A percentile compares a stretch with the other conserved stretches of the same genome.
These are phyloP conservation scores for Cladobotryum mycophilum DNA, from an alignment of 2,329 filamentous ascomycete species.

Conservation along the genomic window DNA sequence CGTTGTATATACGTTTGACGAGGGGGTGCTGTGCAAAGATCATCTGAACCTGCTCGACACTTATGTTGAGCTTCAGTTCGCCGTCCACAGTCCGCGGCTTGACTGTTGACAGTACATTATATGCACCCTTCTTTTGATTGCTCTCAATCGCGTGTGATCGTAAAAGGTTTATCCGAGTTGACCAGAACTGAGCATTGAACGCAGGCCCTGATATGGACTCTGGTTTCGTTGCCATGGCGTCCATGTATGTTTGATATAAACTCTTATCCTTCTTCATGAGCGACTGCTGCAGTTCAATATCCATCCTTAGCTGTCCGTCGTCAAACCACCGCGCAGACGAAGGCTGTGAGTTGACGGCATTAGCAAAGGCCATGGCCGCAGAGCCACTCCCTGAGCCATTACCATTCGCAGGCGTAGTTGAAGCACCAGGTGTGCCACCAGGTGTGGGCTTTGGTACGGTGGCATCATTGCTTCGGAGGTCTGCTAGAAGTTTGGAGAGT, in stretches of 20 bases:
- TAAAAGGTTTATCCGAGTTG: slow-evolving; percentile 75
- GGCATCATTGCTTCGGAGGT: slow-evolving; percentile 52
- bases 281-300: slow-evolving; percentile 80
- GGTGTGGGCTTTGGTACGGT: slow-evolving; percentile 42
- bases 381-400: slow-evolving; percentile 42
- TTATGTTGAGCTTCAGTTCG: slow-evolving; percentile 74
- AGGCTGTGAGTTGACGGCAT: slow-evolving; percentile 51
- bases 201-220: slow-evolving; percentile 72
- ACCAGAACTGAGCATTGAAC: slow-evolving; percentile 94
- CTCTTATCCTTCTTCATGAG: slow-evolving; percentile 73
- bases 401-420: slow-evolving; percentile 23
- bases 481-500: slow-evolving; percentile 70
- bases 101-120: slow-evolving; percentile 88
- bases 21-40: slow-evolving; percentile 92
- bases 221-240: slow-evolving; percentile 76
- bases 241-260: slow-evolving; percentile 79
- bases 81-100: slow-evolving; percentile 53
- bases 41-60: slow-evolving; percentile 83
- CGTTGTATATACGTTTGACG: slow-evolving; percentile 84
- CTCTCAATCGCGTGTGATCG: slow-evolving; percentile 86
- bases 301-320: slow-evolving; percentile 67
- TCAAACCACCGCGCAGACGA: slow-evolving; percentile 67
- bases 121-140: slow-evolving; percentile 78
- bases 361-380: slow-evolving; percentile 72
- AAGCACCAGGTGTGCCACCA: slow-evolving; percentile 20